These are phyloP conservation scores for Primulina eburnea DNA, from an alignment of 257 asterid genomes.

Conservation along the genomic window DNA sequence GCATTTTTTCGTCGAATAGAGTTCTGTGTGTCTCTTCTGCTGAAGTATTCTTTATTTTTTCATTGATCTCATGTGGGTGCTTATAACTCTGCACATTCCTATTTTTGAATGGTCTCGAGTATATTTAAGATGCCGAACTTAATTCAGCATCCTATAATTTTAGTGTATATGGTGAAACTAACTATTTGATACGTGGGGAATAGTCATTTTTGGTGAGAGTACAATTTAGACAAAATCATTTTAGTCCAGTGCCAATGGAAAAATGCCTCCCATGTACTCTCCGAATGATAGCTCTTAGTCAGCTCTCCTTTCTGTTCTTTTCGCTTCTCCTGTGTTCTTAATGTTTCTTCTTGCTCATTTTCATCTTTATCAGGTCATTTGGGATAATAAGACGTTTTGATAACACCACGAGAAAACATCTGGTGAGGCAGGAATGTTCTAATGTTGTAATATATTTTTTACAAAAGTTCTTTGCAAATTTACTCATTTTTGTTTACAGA, in stretches of 20 bases:
- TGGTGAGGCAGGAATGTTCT: conserved; percentile 53
- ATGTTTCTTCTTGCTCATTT: conserved; percentile 2
- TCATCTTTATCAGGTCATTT: conserved; percentile 50
- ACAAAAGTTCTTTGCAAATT: background rate
- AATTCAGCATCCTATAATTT: too few relatives aligned
- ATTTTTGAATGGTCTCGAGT: background rate
- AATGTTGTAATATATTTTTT: conserved; percentile 10
- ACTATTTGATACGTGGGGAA: background rate
- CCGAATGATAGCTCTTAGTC: background rate
- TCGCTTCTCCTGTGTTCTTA: conserved; percentile 25
- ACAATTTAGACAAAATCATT: background rate
- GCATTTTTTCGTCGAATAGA: background rate
- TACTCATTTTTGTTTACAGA: conserved; percentile 38
- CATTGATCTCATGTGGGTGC: background rate
- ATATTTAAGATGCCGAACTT: background rate
- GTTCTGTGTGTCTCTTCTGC: background rate
- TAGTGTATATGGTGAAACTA: background rate
- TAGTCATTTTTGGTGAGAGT: background rate
- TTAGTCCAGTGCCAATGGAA: background rate
- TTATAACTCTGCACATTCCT: background rate
- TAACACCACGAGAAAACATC: conserved; percentile 57
- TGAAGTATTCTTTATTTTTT: background rate
- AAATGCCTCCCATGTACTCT: background rate
- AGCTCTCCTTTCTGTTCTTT: background rate
- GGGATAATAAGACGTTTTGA: conserved; percentile 70